Base-by-base conservation (phyloP, 2,329 filamentous ascomycete species). In the Alternaria sp. region DNA sequence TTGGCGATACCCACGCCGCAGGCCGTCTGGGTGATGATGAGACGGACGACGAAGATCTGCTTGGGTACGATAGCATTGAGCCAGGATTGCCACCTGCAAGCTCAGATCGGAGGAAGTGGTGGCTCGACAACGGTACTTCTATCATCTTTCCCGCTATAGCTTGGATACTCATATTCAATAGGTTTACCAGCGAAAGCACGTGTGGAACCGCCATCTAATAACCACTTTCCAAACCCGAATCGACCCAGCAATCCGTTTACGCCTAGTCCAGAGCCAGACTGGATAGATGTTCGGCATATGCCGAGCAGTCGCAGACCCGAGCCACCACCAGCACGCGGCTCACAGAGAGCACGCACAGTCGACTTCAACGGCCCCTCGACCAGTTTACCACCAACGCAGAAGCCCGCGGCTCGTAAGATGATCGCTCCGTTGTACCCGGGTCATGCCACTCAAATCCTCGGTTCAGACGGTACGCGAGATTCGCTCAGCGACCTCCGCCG, bases 201-300 rank as follows among this genome's bases (percentile, higher is more conserved):
- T 15, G 82, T 96, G 41, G 84, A 86, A 63, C 88, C 92, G 9
- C 92, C 93, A 1, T 85, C 86, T 43, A 82, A 84, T 9, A 84
- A 87, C 11, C 85, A 89, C 71, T 82, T 89, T 3, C 86, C 92
- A 21, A 97, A 97, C 76, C 88, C 90, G 2, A 86, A 88, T 30
- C 88, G 92, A 51, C 88, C 89, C 12, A 88, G 91, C 1, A 98
- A 98, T 73, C 96, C 96, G 0, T 98, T 96, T 78, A 86, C 86
- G 1, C 84, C 87, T 1, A 89, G 87, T 2, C 86, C 90, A 30
- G 92, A 97, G 78, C 88, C 90, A 10, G 94, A 97, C 73, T 98
- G 96, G 96, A 88, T 97, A 37, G 80, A 83, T 62, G 79, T 85
- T 5, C 71, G 70, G 59, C 69, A 69, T 6, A 66, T 76, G 54